A percentile compares a stretch with the other conserved stretches of the same genome.
Conservation (phyloP, 192 early-diverging fungal species). For the Entomortierella parvispora region DNA sequence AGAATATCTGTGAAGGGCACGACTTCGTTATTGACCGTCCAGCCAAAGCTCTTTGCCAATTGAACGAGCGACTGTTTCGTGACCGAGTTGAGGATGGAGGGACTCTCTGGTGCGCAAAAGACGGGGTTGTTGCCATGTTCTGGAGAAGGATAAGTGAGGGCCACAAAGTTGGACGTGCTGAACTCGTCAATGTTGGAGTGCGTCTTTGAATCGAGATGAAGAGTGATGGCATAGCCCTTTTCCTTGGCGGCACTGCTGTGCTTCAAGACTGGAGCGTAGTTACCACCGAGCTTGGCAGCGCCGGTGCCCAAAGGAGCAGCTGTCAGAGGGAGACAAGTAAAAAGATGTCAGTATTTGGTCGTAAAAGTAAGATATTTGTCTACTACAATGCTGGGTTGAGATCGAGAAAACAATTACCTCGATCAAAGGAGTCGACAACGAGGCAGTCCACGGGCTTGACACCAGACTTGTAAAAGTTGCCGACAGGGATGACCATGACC, state of each 20-base stretch:
- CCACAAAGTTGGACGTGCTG: slow-evolving; percentile 83
- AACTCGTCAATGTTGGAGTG: slow-evolving; percentile 78
- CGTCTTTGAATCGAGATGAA: slow-evolving; percentile 77
- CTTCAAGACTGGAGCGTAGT: slow-evolving; percentile 74
- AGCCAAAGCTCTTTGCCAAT: slow-evolving; percentile 71
- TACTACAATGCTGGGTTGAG: neutral
- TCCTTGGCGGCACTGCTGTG: slow-evolving; percentile 69
- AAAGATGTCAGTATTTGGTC: no score
- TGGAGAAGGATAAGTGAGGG: slow-evolving; percentile 63
- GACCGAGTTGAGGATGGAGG: slow-evolving; percentile 70
- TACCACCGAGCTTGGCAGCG: slow-evolving; percentile 76
- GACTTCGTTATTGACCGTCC: slow-evolving; percentile 64
- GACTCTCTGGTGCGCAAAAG: slow-evolving; percentile 76
- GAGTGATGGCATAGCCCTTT: slow-evolving; percentile 72
- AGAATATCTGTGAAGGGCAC: slow-evolving; percentile 68
- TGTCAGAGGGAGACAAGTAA: slow-evolving; percentile 7
- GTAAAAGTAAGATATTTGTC: neutral
- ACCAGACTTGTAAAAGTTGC: slow-evolving; percentile 68
- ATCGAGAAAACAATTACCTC: slow-evolving; percentile 50
- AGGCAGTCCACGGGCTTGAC: slow-evolving; percentile 71
- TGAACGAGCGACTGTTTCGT: slow-evolving; percentile 73
- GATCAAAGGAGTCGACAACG: slow-evolving; percentile 74
- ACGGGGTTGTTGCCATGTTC: slow-evolving; percentile 52
- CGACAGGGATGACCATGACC: slow-evolving; percentile 77
- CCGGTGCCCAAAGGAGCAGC: slow-evolving; percentile 67